Base-by-base conservation (phyloP, 495 filamentous ascomycete species). In the Pseudoneurospora amorphoporcata region DNA sequence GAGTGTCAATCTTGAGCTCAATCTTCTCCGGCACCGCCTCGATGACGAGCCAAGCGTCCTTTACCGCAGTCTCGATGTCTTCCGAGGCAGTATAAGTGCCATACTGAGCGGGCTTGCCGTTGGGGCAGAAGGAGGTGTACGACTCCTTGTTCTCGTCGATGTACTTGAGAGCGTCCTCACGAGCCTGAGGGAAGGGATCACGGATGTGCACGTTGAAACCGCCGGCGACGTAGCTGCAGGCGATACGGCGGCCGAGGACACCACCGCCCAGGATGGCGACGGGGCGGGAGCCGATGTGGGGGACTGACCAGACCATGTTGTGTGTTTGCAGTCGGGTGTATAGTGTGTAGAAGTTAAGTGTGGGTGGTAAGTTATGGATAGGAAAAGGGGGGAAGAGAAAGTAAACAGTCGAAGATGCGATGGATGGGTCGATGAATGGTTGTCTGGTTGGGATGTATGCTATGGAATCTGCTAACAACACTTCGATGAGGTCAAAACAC, bases 21-120 rank as follows among this genome's bases (percentile, higher is more conserved):
- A 88, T 71, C 68, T 83, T 84, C 79, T 89, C 87, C 0, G 87
- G 87, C 3, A 88, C 84, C 14, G 83, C 84, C 73, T 89, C 87
- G 72, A 89, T 83, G 9, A 87, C 82, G 5, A 88, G 81, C 81
- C 80, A 87, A 3, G 84, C 79, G 53, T 84, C 80, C n/a, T 73
- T 37, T 4, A 88, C 79, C 0, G 83, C 83, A 0, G 80, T 72
- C n/a, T 77, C 61, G 12, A 88, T 45, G 41, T 82, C 77, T 42
- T 80, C 76, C 42, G 83, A 81, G 0, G 76, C 76, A 16, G 75
- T 32, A 10, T 77, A 75, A 2, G 72, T 74, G 8, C 75, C 69
- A 3, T 72, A 23, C 14, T 29, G 29, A 40, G 61, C 40, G 37
- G 73, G 69, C n/a, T 32, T 74, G 70, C 73, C 39, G 29, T 68